Evolutionary conservation across 2,329 filamentous ascomycete species (phyloP), one percentile per base, ranked within the genome.

Genomic region (Fusarium verticillioides): DNA sequence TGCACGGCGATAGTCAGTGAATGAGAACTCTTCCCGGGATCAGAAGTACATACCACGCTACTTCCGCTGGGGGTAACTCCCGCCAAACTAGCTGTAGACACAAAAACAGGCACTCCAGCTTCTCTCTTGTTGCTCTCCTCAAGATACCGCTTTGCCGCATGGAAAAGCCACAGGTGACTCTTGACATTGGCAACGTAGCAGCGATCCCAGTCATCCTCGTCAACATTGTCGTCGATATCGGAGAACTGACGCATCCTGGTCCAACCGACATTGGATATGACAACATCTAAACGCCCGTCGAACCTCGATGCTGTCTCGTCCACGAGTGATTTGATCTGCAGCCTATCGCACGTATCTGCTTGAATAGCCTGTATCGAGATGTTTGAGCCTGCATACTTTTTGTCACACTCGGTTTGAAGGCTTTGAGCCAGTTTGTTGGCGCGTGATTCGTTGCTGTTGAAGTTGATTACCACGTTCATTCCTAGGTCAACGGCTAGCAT

Each of bases 201-300:
- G 10, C 79, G 79, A 73, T 91, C 89, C 89, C 89, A 91, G 74
- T 91, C 88, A 4, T 85, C 85, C 71, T 91, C 89, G 34, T 83
- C 75, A n/a, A 85, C 79, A 66, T 88, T 88, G 16, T 90, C 87
- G 32, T 88, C 84, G 32, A 90, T 77, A 72, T 86, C 79, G 12
- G 70, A 78, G 50, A 88, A 82, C 57, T 86, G 79, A 18, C 85
- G 81, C 21, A 87, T 79, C 21, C 76, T 78, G 0, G 87, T 88
- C 87, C 87, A 89, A 6, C 87, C 87, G 12, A 92, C 92, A 80
- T 96, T 96, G 5, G 92, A 93, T 76, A 96, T 89, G 50, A 96
- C 85, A 44, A 94, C 87, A 82, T 96, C 93, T n/a, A 96, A 81
- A 9, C 91, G 75, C 10, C 57, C 57, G 11, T 73, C 92, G 71